Evolutionary conservation across 2,329 filamentous ascomycete species (phyloP).

Genomic region (Ceratocystis albifundus): DNA sequence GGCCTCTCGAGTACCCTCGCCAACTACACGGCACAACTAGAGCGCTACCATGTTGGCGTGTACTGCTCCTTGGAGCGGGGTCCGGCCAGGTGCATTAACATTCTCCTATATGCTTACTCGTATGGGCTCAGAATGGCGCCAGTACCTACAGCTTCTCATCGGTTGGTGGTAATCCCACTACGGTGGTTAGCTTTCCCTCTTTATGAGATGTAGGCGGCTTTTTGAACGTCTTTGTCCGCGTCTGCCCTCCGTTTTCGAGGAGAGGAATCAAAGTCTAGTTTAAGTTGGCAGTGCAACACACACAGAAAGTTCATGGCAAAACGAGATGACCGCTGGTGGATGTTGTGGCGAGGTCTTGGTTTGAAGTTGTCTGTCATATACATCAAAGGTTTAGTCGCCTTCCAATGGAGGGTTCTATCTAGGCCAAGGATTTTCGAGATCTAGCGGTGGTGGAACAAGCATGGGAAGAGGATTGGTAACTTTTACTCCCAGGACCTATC

Average conservation of each 20-base stretch:
- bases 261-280: constrained; percentile 93
- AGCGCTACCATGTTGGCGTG: constrained; percentile 26
- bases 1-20: constrained; percentile 25
- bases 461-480: constrained; percentile 18
- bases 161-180: constrained; percentile 28
- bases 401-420: constrained; percentile 22
- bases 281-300: constrained; percentile 74
- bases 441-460: constrained; percentile 21
- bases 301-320: constrained; percentile 47
- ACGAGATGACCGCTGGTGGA: constrained; percentile 24
- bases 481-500: constrained; percentile 61
- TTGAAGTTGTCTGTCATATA: background rate
- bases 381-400: background rate
- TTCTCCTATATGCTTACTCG: constrained; percentile 35
- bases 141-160: constrained; percentile 29
- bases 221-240: constrained; percentile 84
- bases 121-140: constrained; percentile 39
- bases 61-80: constrained; percentile 37
- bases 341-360: background rate
- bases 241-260: constrained; percentile 51
- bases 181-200: constrained; percentile 26
- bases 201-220: constrained; percentile 50
- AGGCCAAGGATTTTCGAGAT: constrained; percentile 23
- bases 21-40: constrained; percentile 24
- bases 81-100: constrained; percentile 49